Percentiles rank a stretch among this genome's conserved stretches.
Evolutionary conservation across 2,329 filamentous ascomycete genomes (phyloP).

Genomic region (Calonectria montana): DNA sequence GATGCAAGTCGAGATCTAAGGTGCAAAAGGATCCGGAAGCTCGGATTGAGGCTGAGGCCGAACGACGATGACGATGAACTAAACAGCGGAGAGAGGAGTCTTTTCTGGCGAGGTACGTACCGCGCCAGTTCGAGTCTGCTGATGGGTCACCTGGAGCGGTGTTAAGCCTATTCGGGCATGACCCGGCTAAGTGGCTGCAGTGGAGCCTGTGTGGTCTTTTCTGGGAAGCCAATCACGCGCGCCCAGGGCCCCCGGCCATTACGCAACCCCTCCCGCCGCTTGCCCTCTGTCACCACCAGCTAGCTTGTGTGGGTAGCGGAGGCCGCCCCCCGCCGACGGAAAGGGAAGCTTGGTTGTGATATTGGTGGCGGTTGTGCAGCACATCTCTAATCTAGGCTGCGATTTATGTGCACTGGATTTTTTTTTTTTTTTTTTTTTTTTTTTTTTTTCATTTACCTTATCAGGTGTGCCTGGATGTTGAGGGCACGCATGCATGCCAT

Average conservation of each 20-base stretch:
- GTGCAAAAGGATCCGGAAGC: slow-evolving; percentile 10
- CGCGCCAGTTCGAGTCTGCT: neutral
- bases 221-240: no score
- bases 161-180: no score
- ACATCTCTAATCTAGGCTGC: neutral
- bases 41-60: slow-evolving; percentile 30
- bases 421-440: neutral
- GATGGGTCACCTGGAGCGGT: slow-evolving; percentile 17
- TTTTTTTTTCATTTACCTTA: no score
- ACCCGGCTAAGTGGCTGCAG: no score
- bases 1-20: slow-evolving; percentile 16
- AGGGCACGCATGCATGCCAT: neutral
- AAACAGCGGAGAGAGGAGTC: neutral
- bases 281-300: slow-evolving; percentile 5
- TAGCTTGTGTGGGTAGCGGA: slow-evolving; percentile 9
- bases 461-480: neutral
- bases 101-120: neutral
- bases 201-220: no score
- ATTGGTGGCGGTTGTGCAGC: neutral
- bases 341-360: neutral
- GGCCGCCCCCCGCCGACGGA: slow-evolving; percentile 19
- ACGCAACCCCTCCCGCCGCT: slow-evolving; percentile 28
- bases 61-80: slow-evolving; percentile 39
- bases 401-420: neutral
- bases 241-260: neutral